These are phyloP conservation scores for Hemisphaericaspora nanyangensis DNA, from an alignment of 805 yeast species.

Conservation along the genomic window DNA sequence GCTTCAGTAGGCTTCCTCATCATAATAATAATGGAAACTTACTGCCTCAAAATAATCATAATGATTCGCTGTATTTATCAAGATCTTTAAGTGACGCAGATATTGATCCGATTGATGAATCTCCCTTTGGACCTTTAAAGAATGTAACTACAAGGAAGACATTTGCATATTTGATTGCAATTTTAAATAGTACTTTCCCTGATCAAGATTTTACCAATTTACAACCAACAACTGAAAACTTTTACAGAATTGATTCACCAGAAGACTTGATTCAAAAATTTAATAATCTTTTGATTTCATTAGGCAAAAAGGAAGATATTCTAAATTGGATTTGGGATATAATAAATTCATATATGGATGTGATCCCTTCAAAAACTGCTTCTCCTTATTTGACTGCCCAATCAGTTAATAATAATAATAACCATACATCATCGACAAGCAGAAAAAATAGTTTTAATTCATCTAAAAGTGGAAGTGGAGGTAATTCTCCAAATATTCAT, in stretches of 20 bases:
- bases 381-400: conserved; percentile 16
- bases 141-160: conserved; percentile 82
- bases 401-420: conserved; percentile 8
- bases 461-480: conserved; percentile 4
- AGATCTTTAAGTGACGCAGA: conserved; percentile 15
- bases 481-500: conserved; percentile 11
- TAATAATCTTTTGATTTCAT: conserved; percentile 65
- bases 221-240: conserved; percentile 69
- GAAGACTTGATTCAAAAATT: conserved; percentile 60
- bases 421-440: conserved; percentile 12
- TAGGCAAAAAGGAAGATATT: conserved; percentile 39
- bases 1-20: conserved; percentile 10
- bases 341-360: conserved; percentile 76
- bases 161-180: conserved; percentile 87
- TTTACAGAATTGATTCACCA: conserved; percentile 30
- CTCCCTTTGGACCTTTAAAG: conserved; percentile 92
- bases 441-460: conserved; percentile 25
- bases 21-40: not conserved
- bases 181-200: conserved; percentile 87
- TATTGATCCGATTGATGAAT: conserved; percentile 29
- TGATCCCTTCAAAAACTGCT: conserved; percentile 34
- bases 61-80: conserved; percentile 11
- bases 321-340: conserved; percentile 83
- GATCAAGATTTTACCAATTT: conserved; percentile 91
- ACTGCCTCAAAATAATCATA: conserved; percentile 1